phyloP scores from a whole-genome alignment of 495 filamentous ascomycete species.

The Talaromyces liani region DNA sequence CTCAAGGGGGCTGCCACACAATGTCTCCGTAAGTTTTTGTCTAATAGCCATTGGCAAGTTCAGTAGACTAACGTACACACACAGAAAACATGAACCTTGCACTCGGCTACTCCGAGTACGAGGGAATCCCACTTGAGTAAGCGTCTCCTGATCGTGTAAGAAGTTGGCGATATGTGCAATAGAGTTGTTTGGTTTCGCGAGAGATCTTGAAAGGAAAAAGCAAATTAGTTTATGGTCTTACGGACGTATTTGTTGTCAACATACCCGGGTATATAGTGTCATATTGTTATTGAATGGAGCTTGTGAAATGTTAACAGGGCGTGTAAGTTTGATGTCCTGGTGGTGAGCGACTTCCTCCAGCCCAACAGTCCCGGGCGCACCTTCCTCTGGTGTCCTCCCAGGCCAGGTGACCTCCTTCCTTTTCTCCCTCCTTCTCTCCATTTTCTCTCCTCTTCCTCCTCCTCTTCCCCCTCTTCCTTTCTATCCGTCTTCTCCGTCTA shows the following conservation, averaged over 20 bases:
- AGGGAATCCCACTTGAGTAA: slow-evolving; percentile 73
- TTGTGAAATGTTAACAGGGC: not conserved
- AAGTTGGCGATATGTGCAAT: not conserved
- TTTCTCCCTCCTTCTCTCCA: not conserved
- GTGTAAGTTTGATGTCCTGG: not conserved
- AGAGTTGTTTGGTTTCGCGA: not conserved
- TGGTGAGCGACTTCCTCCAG: not conserved
- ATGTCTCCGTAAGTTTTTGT: slow-evolving; percentile 68
- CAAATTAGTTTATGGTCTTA: not conserved
- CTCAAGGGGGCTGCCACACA: slow-evolving; percentile 96
- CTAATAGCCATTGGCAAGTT: too few relatives aligned
- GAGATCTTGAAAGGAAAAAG: not conserved
- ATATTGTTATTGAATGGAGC: slow-evolving; percentile 7
- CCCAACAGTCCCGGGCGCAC: not conserved
- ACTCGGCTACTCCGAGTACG: slow-evolving; percentile 85
- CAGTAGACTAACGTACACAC: not conserved
- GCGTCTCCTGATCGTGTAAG: not conserved
- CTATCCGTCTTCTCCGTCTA: not conserved
- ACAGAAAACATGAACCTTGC: slow-evolving; percentile 96
- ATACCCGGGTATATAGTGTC: slow-evolving; percentile 8
- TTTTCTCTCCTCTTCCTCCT: too few relatives aligned
- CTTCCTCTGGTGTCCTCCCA: not conserved
- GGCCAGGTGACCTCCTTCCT: not conserved
- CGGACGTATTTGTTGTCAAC: slow-evolving; percentile 1
- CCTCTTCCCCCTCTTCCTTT: not conserved